These are phyloP conservation scores for Leptographium procerum DNA, from an alignment of 2,329 filamentous ascomycete species.

Conservation along the genomic window DNA sequence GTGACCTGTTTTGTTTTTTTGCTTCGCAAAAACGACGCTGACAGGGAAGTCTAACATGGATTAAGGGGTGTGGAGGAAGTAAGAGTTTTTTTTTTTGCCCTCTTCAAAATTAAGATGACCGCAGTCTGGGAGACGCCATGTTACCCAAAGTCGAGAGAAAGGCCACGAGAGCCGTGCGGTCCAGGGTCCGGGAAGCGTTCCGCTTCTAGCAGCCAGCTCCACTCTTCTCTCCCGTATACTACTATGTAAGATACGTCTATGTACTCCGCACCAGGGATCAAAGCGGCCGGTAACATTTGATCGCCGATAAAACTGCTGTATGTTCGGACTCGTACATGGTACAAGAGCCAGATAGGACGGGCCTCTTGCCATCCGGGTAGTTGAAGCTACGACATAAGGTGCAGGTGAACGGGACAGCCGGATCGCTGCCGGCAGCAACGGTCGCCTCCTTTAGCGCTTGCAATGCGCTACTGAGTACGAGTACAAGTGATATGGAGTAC, in stretches of 20 bases:
- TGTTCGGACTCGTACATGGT: neutral
- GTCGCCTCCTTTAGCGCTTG: neutral
- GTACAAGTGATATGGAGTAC: neutral
- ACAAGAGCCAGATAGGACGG: too few relatives aligned
- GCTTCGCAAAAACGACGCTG: neutral
- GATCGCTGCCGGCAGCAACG: neutral
- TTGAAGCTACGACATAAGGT: neutral
- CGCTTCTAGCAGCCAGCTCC: neutral
- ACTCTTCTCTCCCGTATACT: too few relatives aligned
- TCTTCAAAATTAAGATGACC: neutral
- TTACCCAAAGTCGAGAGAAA: neutral
- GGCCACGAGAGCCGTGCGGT: neutral
- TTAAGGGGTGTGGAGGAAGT: neutral
- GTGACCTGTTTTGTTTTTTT: neutral
- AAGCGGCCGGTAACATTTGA: neutral
- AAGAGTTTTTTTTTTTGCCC: neutral
- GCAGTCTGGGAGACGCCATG: neutral
- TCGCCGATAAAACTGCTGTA: neutral
- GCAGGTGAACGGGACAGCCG: neutral
- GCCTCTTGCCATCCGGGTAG: neutral
- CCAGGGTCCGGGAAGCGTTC: neutral
- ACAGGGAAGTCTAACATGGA: too few relatives aligned
- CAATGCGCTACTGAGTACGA: neutral
- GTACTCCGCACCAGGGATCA: neutral
- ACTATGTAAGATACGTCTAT: neutral